Conservation (phyloP, 768 basidiomycete species). For the Xanthoconium purpureum region DNA sequence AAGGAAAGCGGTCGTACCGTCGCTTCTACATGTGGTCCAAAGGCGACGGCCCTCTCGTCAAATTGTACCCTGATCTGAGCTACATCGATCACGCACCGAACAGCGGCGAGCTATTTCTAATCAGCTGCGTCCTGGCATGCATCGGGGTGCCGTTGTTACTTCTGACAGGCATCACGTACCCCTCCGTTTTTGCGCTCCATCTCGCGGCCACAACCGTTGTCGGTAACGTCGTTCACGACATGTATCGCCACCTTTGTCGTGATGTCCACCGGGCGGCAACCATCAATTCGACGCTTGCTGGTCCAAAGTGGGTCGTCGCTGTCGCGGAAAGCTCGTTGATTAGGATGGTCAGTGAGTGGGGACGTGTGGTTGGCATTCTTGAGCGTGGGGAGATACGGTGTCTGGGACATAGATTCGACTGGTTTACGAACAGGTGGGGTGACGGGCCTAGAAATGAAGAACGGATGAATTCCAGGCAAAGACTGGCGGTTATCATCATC, state of each 20-base stretch:
- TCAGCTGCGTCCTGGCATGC: conserved; percentile 16
- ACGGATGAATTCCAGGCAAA: conserved; percentile 37
- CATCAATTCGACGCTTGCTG: conserved; percentile 36
- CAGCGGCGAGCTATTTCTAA: conserved; percentile 44
- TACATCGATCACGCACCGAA: conserved; percentile 49
- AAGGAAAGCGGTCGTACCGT: conserved; percentile 44
- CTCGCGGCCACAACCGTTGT: conserved; percentile 31
- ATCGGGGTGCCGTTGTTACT: conserved; percentile 17
- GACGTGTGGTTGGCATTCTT: conserved; percentile 44
- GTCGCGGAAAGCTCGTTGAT: conserved; percentile 50
- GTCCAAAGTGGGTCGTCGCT: conserved; percentile 40
- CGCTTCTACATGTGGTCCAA: conserved; percentile 59
- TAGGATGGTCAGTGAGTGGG: conserved; percentile 49
- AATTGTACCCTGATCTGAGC: conserved; percentile 43
- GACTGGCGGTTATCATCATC: conserved; percentile 22
- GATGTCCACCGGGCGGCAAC: conserved; percentile 34
- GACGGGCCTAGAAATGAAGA: conserved; percentile 45
- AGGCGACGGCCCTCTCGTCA: conserved; percentile 53
- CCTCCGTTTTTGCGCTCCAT: conserved; percentile 18
- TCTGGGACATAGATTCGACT: conserved; percentile 50
- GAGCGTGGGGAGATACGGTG: conserved; percentile 39
- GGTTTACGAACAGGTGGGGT: conserved; percentile 46
- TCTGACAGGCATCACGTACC: conserved; percentile 7
- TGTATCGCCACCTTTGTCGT: conserved; percentile 45
- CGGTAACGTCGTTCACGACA: conserved; percentile 47